Base-by-base conservation (phyloP, 1,284 basidiomycete genomes). In the Fomitopsis pinicola region DNA sequence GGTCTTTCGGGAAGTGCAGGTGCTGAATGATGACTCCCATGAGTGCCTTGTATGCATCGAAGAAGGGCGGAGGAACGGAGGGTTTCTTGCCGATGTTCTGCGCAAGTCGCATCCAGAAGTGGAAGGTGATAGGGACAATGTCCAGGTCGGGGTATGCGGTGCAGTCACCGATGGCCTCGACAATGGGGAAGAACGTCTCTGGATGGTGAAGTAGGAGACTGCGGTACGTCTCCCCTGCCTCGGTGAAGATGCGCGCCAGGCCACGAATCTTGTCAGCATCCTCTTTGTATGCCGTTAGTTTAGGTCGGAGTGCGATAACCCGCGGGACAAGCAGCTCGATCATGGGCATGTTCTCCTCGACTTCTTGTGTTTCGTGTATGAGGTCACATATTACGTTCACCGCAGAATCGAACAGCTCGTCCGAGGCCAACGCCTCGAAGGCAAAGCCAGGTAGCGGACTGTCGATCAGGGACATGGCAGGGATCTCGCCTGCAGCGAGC, bases 351-450 rank as follows among this genome's bases (percentile, higher is more conserved):
- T 96, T 97, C 55, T 99, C 97, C 64, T 97, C 89, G 30, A 98
- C 83, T 75, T 99, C 97, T 76, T 98, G 97, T 0, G 97, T 99
- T 75, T 99, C 97, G 75, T 98, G 95, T 62, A 99, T 96, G 66
- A 98, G 78, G 72, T 98, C 95, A 75, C 94, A 97, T 59, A 98
- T 82, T 48, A 94, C 89, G 67, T 98, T 93, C 45, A 97, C 94
- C 0, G 95, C 95, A 2, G 89, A 76, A 71, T 99, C 97, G 71
- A 99, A 99, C 10, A 99, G 83, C 54, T 87, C 83, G 35, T 97
- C 93, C 1, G 91, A 90, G 10, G 82, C 82, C 22, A 99, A 82
- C 3, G 95, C 92, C 62, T 92, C 87, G 72, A 98, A 97, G 15
- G 90, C 84, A 69, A 88, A 89, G 10, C 81, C 76, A 70, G 98